Evolutionary conservation across 2,329 filamentous ascomycete species (phyloP), one percentile per base, ranked within the genome.

Genomic region (Cladosporium velox): DNA sequence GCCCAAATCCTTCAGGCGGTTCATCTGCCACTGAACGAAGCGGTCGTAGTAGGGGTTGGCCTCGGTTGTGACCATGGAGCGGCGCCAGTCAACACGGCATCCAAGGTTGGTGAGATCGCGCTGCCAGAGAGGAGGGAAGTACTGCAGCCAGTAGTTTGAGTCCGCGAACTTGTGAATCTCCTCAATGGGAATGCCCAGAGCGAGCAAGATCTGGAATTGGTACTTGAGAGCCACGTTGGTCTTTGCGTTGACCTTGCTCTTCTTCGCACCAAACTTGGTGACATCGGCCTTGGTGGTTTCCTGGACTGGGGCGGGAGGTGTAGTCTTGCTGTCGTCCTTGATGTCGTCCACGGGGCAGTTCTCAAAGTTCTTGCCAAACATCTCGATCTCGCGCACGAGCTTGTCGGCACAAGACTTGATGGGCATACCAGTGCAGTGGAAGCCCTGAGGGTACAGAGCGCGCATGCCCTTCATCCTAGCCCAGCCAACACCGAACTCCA

Each of bases 391-490:
- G 69, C 92, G 88, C 67, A 90, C 88, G 55, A 99, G 87, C 84
- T 98, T 98, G 83, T 99, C 94, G 64, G 95, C 93, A 75, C 92
- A 96, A 6, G 95, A 93, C 81, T 97, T 97, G 84, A 99, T 99
- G 55, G 93, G 93, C 90, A 99, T 96, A 73, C 95, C 95, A 0
- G 94, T 98, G 81, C 91, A 92, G 84, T 99, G 95, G 83, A 93
- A 99, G 35, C 94, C 95, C 75, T 95, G 90, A 66, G 95, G 95
- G 78, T 95, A 97, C 63, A 98, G 84, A 66, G 90, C 85, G 63
- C 90, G 86, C 83, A 94, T 94, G 75, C 95, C 95, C 78, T 93
- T 88, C 92, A 98, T 96, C 65, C 94, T 86, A 57, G 91, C 90
- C 76, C 92, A 93, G 52, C 94, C 92, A 28, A 90, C 87, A 66